Evolutionary conservation across 2,329 filamentous ascomycete genomes (phyloP).

Genomic region (Venturia asperata): DNA sequence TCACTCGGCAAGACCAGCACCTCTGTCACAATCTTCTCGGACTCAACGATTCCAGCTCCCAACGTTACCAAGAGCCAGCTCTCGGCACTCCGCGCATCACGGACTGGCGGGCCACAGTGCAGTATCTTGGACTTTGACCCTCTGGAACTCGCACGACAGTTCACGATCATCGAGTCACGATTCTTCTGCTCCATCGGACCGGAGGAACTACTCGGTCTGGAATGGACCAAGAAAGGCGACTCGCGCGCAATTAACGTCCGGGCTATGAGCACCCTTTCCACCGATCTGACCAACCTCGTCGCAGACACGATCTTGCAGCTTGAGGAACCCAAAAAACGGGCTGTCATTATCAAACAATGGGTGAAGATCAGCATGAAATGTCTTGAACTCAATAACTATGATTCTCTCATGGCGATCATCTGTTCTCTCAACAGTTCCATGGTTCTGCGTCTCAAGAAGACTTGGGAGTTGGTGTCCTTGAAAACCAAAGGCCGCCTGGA

Average conservation of each 20-base stretch:
- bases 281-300: constrained; percentile 85
- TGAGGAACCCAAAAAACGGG: constrained; percentile 88
- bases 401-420: constrained; percentile 93
- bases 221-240: constrained; percentile 86
- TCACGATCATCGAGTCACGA: constrained; percentile 84
- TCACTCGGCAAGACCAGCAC: constrained; percentile 84
- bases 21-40: constrained; percentile 63
- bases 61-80: constrained; percentile 70
- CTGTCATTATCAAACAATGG: constrained; percentile 85
- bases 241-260: constrained; percentile 80
- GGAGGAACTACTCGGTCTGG: constrained; percentile 81
- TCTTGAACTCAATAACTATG: constrained; percentile 87
- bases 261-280: constrained; percentile 87
- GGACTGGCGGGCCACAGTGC: constrained; percentile 60
- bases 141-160: constrained; percentile 80
- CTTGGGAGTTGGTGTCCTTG: constrained; percentile 80
- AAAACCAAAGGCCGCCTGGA: constrained; percentile 78
- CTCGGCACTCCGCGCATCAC: constrained; percentile 64
- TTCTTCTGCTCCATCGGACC: constrained; percentile 90
- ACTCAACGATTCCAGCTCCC: constrained; percentile 63
- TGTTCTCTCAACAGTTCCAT: constrained; percentile 89
- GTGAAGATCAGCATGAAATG: constrained; percentile 88
- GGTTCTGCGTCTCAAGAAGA: constrained; percentile 78
- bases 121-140: constrained; percentile 87
- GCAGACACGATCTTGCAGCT: constrained; percentile 84